Evolutionary conservation across 371 early-diverging fungal species (phyloP).

Genomic region (Apophysomyces sp.): DNA sequence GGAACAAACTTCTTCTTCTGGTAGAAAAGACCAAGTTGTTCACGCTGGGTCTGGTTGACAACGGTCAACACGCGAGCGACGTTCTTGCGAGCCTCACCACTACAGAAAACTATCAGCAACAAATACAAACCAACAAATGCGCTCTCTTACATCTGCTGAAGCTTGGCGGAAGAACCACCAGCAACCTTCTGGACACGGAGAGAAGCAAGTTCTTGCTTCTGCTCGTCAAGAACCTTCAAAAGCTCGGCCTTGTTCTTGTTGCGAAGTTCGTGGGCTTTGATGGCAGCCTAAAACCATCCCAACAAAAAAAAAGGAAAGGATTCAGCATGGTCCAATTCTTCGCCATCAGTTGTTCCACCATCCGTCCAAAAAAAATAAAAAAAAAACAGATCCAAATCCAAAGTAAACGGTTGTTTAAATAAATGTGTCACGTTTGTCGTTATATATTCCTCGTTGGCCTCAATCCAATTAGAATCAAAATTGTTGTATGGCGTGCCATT

Average conservation of each 20-base stretch:
- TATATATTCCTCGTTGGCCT: too few species aligned
- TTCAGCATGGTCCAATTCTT: too few species aligned
- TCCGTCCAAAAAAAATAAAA: too few species aligned
- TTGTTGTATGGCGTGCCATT: not conserved
- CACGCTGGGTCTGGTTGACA: constrained; percentile 87
- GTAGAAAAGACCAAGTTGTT: constrained; percentile 79
- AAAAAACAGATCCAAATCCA: too few species aligned
- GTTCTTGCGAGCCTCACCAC: constrained; percentile 82
- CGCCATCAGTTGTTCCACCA: too few species aligned
- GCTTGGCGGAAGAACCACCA: constrained; percentile 71
- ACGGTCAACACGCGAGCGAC: constrained; percentile 93
- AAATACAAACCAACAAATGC: not conserved
- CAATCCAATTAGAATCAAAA: not conserved
- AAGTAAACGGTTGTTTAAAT: too few species aligned
- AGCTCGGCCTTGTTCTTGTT: constrained; percentile 61
- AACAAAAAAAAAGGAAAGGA: too few species aligned
- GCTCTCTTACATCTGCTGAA: constrained; percentile 74
- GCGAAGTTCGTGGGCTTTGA: not conserved
- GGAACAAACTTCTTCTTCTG: constrained; percentile 92
- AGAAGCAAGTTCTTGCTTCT: constrained; percentile 88
- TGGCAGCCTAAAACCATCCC: not conserved
- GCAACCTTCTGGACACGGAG: constrained; percentile 89
- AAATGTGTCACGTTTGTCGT: too few species aligned
- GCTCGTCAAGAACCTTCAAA: constrained; percentile 82
- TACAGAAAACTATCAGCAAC: constrained; percentile 21